Percentiles rank a stretch among this genome's conserved stretches.
These are phyloP conservation scores for Hypoxylon fuscum DNA, from an alignment of 495 filamentous ascomycete genomes.

Conservation along the genomic window DNA sequence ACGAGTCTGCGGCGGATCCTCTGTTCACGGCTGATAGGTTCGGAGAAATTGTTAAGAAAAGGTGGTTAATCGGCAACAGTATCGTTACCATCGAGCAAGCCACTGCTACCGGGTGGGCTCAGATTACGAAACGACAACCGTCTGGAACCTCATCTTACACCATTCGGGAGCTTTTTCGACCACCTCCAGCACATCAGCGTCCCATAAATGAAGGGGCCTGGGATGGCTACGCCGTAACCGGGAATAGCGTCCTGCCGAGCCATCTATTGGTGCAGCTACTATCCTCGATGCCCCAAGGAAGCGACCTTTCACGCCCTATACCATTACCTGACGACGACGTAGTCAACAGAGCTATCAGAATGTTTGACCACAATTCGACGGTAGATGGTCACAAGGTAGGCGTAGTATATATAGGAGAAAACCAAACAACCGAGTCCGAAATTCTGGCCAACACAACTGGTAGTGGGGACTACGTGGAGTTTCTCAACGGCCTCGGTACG, in stretches of 20 bases:
- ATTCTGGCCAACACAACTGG: constrained; percentile 87
- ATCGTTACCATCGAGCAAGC: constrained; percentile 87
- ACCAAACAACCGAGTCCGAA: constrained; percentile 80
- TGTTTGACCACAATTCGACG: constrained; percentile 87
- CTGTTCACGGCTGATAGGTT: constrained; percentile 68
- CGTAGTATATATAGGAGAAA: constrained; percentile 87
- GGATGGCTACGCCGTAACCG: constrained; percentile 53
- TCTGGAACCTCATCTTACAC: constrained; percentile 83
- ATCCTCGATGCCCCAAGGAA: constrained; percentile 71
- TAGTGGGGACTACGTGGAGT: constrained; percentile 83
- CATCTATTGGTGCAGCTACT: constrained; percentile 85
- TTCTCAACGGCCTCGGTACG: constrained; percentile 81
- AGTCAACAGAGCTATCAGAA: constrained; percentile 75
- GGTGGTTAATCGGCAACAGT: constrained; percentile 88
- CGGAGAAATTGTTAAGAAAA: constrained; percentile 74
- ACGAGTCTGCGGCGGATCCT: constrained; percentile 72
- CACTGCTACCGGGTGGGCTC: constrained; percentile 74
- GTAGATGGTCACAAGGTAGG: constrained; percentile 97
- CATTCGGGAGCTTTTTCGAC: constrained; percentile 75
- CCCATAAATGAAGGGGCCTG: constrained; percentile 47
- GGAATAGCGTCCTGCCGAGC: constrained; percentile 73
- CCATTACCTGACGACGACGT: constrained; percentile 84
- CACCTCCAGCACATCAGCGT: constrained; percentile 72
- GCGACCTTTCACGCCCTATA: constrained; percentile 71
- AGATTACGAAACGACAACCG: constrained; percentile 83